Base-by-base conservation (phyloP, 768 basidiomycete genomes). In the Collybia mongolica region DNA sequence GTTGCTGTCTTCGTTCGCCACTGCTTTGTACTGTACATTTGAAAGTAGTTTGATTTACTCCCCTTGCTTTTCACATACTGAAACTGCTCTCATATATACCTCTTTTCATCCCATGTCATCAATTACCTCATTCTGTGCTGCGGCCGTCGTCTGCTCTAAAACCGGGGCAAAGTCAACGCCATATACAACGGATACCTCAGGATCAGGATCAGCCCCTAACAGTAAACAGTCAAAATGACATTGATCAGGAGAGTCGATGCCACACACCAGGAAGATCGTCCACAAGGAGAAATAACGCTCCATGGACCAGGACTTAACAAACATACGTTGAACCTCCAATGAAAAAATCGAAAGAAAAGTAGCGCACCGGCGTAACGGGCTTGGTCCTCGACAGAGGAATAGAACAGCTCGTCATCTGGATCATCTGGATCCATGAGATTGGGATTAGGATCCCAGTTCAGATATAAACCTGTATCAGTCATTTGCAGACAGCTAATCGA, bases 401-500 rank as follows among this genome's bases (percentile, higher is more conserved):
- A 59, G 20, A 59, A 59, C 6, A 11, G 0, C 11, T 32, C 22
- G 18, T 58, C 22, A 5, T 1, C 5, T 17, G 52, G 36, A 14
- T 52, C 8, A n/a, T n/a, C 26, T 5, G 23, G 38, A 36, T 44
- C 40, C 14, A 40, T 6, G 12, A 6, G 23, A 6, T 39, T 36
- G 12, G 48, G 44, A 39, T 47, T 38, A 42, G 59, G 51, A 44
- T 71, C 67, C 69, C 75, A 80, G 48, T 76, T 81, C 29, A 82
- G 54, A 52, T 71, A 84, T 11, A 83, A 52, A 0, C 75, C 76
- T 0, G 79, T 77, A 22, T 79, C 73, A 0, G 79, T 77, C 66
- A 82, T 72, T 58, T 83, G 81, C 18, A 83, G 69, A 56, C 81
- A 84, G 20, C 72, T 72, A n/a, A 82, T 58, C 48, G 51, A 53